A percentile compares a stretch with the other conserved stretches of the same genome.
Evolutionary conservation across 192 early-diverging fungal genomes (phyloP).

Genomic region (Powellomyces hirtus): DNA sequence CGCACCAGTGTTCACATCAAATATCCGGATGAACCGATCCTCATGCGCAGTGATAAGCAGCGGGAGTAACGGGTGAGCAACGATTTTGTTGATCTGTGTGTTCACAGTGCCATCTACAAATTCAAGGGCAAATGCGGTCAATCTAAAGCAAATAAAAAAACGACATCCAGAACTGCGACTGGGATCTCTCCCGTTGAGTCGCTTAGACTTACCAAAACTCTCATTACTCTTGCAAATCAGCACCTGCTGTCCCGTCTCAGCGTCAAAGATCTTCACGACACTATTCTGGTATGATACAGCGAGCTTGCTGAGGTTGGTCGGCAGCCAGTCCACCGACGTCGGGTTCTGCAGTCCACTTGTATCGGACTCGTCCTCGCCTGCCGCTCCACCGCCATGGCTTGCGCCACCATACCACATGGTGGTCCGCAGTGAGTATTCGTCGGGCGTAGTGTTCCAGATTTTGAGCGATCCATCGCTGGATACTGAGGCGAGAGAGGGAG

Average conservation of each 20-base stretch:
- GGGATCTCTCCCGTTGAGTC: not conserved
- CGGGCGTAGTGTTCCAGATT: constrained; percentile 67
- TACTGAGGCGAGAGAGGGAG: constrained; percentile 64
- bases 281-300: constrained; percentile 65
- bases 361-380: not conserved
- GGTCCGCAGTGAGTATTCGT: constrained; percentile 23
- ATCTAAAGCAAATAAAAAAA: not conserved
- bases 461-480: constrained; percentile 80
- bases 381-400: not conserved
- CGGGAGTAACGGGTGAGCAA: constrained; percentile 71
- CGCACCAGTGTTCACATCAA: constrained; percentile 72
- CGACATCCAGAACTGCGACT: not conserved
- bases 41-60: constrained; percentile 75
- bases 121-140: not conserved
- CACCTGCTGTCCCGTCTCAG: constrained; percentile 66
- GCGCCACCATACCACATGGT: constrained; percentile 41
- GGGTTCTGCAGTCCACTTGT: constrained; percentile 36
- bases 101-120: constrained; percentile 54
- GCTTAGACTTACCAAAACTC: constrained; percentile 57
- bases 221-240: constrained; percentile 55
- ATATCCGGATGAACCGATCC: constrained; percentile 71
- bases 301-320: constrained; percentile 54
- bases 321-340: constrained; percentile 69
- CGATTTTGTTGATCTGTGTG: constrained; percentile 77
- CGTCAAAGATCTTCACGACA: constrained; percentile 69